These are phyloP conservation scores for Phragmites australis DNA, from an alignment of 176 grass and related monocot genomes.

Conservation along the genomic window DNA sequence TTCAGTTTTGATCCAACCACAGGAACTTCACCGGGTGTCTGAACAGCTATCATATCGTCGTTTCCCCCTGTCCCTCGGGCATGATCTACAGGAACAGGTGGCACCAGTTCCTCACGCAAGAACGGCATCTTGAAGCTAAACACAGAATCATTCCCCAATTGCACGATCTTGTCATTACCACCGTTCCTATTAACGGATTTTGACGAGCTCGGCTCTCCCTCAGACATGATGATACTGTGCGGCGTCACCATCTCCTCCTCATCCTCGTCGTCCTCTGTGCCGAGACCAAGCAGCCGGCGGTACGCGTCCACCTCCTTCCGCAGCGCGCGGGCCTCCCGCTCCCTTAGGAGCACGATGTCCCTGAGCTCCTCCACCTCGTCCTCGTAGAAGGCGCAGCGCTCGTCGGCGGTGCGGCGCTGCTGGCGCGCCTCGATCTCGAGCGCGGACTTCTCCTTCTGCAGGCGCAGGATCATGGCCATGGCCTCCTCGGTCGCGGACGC, in stretches of 20 bases:
- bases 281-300: conserved; percentile 47
- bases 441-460: conserved; percentile 87
- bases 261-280: not conserved
- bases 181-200: not conserved
- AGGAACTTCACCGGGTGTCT: not conserved
- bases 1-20: conserved; percentile 6
- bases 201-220: conserved; percentile 44
- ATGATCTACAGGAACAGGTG: not conserved
- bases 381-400: conserved; percentile 72
- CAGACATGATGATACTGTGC: not conserved
- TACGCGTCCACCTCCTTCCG: conserved; percentile 75
- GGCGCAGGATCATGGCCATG: conserved; percentile 94
- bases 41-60: not conserved
- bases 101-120: not conserved
- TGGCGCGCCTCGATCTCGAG: conserved; percentile 77
- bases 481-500: conserved; percentile 81
- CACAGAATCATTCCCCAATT: conserved; percentile 9
- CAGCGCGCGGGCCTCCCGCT: conserved; percentile 59
- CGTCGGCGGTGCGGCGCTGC: conserved; percentile 61
- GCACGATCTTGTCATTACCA: not conserved
- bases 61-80: not conserved
- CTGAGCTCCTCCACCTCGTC: conserved; percentile 78
- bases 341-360: conserved; percentile 76
- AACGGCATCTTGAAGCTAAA: conserved; percentile 25
- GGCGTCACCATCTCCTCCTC: conserved; percentile 39